Evolutionary conservation across 2,329 filamentous ascomycete species (phyloP), one percentile per base, ranked within the genome.

Genomic region (Penicillium sp.): DNA sequence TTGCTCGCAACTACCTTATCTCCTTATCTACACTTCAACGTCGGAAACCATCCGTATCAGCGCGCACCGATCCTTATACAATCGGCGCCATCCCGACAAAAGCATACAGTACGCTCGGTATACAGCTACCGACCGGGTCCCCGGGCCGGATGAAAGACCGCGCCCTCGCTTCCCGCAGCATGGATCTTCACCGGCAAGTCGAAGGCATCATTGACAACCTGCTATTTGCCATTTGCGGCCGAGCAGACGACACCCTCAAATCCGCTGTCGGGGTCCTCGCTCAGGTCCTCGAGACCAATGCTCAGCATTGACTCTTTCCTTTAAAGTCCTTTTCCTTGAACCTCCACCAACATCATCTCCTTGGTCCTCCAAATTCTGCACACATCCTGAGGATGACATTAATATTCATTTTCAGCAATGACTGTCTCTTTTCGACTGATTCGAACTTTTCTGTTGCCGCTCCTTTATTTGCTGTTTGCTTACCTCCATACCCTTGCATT

Each of bases 1-100:
- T 72, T 38, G 69, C 69, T 8, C 64, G 63, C 31, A 71, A 71
- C 46, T 69, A 72, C 46, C 56, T 72, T 9, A 50, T 64, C 24
- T 66, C 68, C 1, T 50, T 71, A 41, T 58, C 63, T n/a, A 54
- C 55, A 0, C 50, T 49, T 6, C 58, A 65, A 23, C 62, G 66
- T 13, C 49, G 55, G 15, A 58, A 50, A 61, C 53, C 46, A 48
- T 55, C 55, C 32, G 42, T 46, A 41, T 58, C 50, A 47, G 47
- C 8, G 39, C 60, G 47, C 50, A 53, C 28, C 42, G 59, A 46
- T 47, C 50, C 20, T n/a, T 67, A 42, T 53, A 59, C 43, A 49
- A 54, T 47, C 2, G 67, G 69, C 31, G 59, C 62, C 13, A 60
- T 70, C 6, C 65, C 68, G 0, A 61, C 65, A 33, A 70, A 69